Evolutionary conservation across 768 basidiomycete genomes (phyloP), one percentile per base, ranked within the genome.

Genomic region (Collybia sp.): DNA sequence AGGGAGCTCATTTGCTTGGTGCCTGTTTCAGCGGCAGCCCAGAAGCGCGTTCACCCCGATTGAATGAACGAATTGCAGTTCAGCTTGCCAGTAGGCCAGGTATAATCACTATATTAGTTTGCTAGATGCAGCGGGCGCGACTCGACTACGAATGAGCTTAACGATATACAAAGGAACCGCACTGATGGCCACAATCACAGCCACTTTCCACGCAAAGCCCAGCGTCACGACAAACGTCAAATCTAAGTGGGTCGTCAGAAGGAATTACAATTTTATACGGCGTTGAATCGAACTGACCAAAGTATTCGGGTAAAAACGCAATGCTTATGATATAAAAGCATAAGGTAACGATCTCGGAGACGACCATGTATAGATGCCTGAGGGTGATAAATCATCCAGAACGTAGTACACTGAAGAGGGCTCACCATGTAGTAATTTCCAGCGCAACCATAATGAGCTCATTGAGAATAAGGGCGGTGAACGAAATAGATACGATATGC

Each of bases 401-500:
- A n/a, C 42, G 20, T 30, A 25, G 8, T 13, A 39, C 33, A n/a
- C 13, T 8, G 19, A 32, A 8, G 43, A 39, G 38, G 19, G 55
- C 71, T 45, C 56, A 91, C 95, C 95, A 99, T 51, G 91, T 97
- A 2, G 94, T 98, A 48, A 98, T 93, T 66, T 98, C 94, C 54
- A 98, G 65, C 2, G 94, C 93, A 39, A 98, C 96, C 96, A 98
- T 99, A 67, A 98, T 93, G 42, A 99, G 80, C 61, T 98, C 96
- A 61, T 99, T 99, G 20, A 98, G 71, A 52, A 99, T 82, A 46
- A 98, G 73, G 1, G 96, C 91, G 1, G 94, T 96, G 63, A 96
- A 99, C 0, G 96, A 98, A 54, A 98, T 99, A 15, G 95, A 87
- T 25, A 99, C 96, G 49, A 99, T 97, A 61, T 98, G 96, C 54